A percentile compares a stretch with the other conserved stretches of the same genome.
Conservation (phyloP, 805 yeast genomes). For the Suhomyces faveliae region DNA sequence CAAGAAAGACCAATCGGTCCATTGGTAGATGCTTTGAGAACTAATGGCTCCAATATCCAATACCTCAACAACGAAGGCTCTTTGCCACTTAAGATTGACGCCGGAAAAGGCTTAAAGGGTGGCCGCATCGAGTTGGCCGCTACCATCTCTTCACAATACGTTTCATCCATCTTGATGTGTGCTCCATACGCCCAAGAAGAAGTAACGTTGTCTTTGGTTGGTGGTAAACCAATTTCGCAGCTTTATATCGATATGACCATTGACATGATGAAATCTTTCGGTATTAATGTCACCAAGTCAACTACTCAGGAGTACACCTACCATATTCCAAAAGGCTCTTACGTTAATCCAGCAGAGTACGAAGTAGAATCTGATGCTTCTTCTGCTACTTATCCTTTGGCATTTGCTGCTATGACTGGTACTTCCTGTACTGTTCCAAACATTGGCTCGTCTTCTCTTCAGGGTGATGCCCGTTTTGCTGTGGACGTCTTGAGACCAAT, state of each 20-base stretch:
- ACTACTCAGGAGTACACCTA: conserved; percentile 77
- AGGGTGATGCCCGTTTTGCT: conserved; percentile 97
- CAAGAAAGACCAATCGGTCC: conserved; percentile 97
- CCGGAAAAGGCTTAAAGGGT: conserved; percentile 75
- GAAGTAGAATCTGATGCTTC: conserved; percentile 96
- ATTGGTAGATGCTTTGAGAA: conserved; percentile 81
- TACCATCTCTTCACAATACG: conserved; percentile 95
- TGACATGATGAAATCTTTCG: conserved; percentile 90
- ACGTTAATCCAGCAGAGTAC: conserved; percentile 78
- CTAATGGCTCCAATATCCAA: conserved; percentile 73
- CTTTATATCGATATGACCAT: conserved; percentile 97
- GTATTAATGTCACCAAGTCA: conserved; percentile 71
- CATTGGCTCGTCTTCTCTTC: conserved; percentile 87
- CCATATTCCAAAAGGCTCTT: conserved; percentile 81
- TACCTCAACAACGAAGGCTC: conserved; percentile 79
- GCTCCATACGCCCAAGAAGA: conserved; percentile 94
- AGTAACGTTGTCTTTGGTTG: conserved; percentile 83
- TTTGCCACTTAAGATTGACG: conserved; percentile 70
- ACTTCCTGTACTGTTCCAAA: conserved; percentile 90
- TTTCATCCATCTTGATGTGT: conserved; percentile 92
- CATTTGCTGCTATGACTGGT: conserved; percentile 96
- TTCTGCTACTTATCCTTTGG: conserved; percentile 95
- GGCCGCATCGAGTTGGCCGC: conserved; percentile 94
- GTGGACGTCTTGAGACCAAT: conserved; percentile 87
- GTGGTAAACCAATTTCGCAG: conserved; percentile 96